These are phyloP conservation scores for Straminergon stramineum DNA, from an alignment of 225 moss, liverwort and hornwort species.

Conservation along the genomic window DNA sequence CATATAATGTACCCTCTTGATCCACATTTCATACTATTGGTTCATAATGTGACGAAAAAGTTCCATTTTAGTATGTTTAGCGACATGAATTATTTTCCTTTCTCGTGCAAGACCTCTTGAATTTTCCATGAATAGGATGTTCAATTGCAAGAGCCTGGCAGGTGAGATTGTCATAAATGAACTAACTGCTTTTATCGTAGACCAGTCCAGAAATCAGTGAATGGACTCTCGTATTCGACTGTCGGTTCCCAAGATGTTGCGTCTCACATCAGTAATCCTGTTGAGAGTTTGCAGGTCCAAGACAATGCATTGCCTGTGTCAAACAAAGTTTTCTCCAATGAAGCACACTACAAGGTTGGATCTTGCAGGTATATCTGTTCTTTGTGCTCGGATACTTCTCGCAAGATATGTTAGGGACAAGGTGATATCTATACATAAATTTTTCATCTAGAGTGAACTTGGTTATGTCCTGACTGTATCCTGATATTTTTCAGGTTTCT, in stretches of 20 bases:
- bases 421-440: background rate
- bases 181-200: background rate
- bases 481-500: background rate
- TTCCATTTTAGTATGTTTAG: background rate
- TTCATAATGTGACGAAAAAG: background rate
- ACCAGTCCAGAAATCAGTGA: background rate
- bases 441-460: background rate
- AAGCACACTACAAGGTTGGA: background rate
- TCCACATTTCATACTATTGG: background rate
- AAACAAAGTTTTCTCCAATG: background rate
- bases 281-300: slow-evolving; percentile 8
- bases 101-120: background rate
- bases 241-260: background rate
- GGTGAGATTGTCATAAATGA: background rate
- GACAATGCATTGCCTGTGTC: background rate
- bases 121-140: background rate
- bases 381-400: background rate
- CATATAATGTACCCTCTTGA: slow-evolving; percentile 25
- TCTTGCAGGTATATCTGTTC: background rate
- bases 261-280: background rate
- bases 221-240: background rate
- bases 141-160: background rate
- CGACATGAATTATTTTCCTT: background rate
- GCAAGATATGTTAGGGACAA: background rate
- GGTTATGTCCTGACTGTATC: background rate